phyloP scores from a whole-genome alignment of 768 basidiomycete genomes.

The Pleurotus pulmonarius region DNA sequence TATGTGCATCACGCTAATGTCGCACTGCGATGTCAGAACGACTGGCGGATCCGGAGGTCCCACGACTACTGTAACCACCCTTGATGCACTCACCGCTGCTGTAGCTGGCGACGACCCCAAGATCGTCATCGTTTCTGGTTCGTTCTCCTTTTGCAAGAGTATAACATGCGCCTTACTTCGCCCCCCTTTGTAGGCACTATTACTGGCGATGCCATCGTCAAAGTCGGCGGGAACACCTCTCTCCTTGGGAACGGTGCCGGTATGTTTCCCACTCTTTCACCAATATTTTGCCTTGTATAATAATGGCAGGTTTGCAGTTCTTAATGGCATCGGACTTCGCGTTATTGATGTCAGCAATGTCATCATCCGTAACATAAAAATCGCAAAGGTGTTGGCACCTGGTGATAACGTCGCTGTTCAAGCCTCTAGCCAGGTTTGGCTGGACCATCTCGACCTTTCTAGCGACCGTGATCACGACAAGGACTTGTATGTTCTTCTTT shows the following conservation, averaged over 20 bases:
- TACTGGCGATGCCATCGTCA: slow-evolving; percentile 36
- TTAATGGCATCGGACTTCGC: slow-evolving; percentile 42
- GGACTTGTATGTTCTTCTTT: slow-evolving; percentile 22
- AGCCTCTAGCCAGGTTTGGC: slow-evolving; percentile 35
- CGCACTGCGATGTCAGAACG: slow-evolving; percentile 22
- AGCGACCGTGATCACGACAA: slow-evolving; percentile 43
- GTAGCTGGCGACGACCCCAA: slow-evolving; percentile 36
- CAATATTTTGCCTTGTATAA: too few species aligned
- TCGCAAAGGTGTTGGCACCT: slow-evolving; percentile 43
- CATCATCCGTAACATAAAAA: slow-evolving; percentile 46
- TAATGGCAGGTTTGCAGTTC: slow-evolving; percentile 21
- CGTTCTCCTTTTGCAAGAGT: not conserved
- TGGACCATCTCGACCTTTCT: slow-evolving; percentile 42
- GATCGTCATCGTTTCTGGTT: slow-evolving; percentile 41
- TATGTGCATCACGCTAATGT: too few species aligned
- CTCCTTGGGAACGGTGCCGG: slow-evolving; percentile 28
- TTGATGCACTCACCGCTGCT: slow-evolving; percentile 37
- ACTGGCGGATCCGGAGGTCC: slow-evolving; percentile 41
- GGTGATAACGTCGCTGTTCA: slow-evolving; percentile 45
- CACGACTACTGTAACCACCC: slow-evolving; percentile 37
- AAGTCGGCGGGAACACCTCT: slow-evolving; percentile 40
- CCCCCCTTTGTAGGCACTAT: slow-evolving; percentile 14
- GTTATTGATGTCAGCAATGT: slow-evolving; percentile 38
- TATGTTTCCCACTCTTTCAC: not conserved
- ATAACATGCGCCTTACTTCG: too few species aligned